A percentile compares a stretch with the other conserved stretches of the same genome.
These are phyloP conservation scores for Populus davidiana DNA, from an alignment of 345 rosid species.

Conservation along the genomic window DNA sequence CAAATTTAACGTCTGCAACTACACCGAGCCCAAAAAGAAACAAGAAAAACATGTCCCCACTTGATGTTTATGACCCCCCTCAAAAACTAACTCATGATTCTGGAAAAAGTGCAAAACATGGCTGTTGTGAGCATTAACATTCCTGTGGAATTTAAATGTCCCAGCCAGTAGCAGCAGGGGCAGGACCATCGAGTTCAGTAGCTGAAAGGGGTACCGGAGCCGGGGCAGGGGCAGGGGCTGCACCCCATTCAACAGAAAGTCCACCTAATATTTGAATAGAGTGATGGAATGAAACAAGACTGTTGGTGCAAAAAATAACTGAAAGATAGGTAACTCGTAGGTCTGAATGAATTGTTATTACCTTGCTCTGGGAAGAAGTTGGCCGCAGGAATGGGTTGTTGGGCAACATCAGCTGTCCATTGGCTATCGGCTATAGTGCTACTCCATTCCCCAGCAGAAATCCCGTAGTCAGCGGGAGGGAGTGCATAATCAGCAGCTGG, in stretches of 20 bases:
- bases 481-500: slow-evolving; percentile 31
- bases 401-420: slow-evolving; percentile 55
- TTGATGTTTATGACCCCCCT: not conserved
- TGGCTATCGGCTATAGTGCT: slow-evolving; percentile 46
- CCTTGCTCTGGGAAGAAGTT: slow-evolving; percentile 41
- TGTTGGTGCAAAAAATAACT: slow-evolving; percentile 11
- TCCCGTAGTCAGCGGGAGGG: slow-evolving; percentile 34
- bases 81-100: slow-evolving; percentile 13
- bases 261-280: not conserved
- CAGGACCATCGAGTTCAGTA: slow-evolving; percentile 3
- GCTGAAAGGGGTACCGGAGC: slow-evolving; percentile 15
- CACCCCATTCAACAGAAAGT: slow-evolving; percentile 44
- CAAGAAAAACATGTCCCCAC: slow-evolving; percentile 8
- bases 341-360: not conserved
- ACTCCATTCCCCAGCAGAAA: slow-evolving; percentile 48
- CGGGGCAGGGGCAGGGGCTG: not conserved
- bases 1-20: slow-evolving; percentile 16
- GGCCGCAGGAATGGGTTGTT: slow-evolving; percentile 50
- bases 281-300: not conserved
- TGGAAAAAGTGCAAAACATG: slow-evolving; percentile 1
- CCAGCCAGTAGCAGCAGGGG: slow-evolving; percentile 35
- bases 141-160: slow-evolving; percentile 21
- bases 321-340: not conserved
- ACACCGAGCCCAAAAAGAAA: slow-evolving; percentile 10
- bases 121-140: slow-evolving; percentile 8